A percentile compares a stretch with the other conserved stretches of the same genome.
These are phyloP conservation scores for Hibiscus trionum DNA, from an alignment of 345 rosid genomes.

Conservation along the genomic window DNA sequence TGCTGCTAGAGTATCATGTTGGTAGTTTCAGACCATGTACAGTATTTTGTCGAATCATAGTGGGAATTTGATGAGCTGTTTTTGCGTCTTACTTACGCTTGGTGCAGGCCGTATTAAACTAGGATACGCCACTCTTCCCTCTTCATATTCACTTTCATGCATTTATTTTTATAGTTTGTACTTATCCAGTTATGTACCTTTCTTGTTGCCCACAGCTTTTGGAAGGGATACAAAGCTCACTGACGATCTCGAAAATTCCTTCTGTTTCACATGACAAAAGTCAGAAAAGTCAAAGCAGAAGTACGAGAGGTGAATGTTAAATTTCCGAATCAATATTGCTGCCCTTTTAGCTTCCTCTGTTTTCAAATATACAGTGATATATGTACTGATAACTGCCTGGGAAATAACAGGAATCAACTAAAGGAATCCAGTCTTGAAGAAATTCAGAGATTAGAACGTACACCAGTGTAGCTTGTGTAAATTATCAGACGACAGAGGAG, in stretches of 20 bases:
- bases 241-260: conserved; percentile 73
- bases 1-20: neutral
- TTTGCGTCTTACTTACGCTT: neutral
- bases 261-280: conserved; percentile 61
- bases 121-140: neutral
- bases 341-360: neutral
- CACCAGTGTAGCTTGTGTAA: conserved; percentile 35
- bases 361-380: neutral
- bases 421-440: conserved; percentile 23
- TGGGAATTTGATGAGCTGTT: neutral
- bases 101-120: neutral
- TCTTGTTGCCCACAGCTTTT: conserved; percentile 44
- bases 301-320: conserved; percentile 34
- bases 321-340: neutral
- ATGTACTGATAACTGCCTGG: conserved; percentile 13
- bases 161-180: neutral
- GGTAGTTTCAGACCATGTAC: neutral
- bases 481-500: conserved; percentile 24
- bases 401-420: conserved; percentile 52
- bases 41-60: neutral
- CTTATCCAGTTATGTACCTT: neutral
- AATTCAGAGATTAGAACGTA: conserved; percentile 4
- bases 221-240: conserved; percentile 90
- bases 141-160: neutral
- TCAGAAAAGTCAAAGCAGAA: conserved; percentile 46